Conservation (phyloP, 163 green algal species). For the Scenedesmus sp. region DNA sequence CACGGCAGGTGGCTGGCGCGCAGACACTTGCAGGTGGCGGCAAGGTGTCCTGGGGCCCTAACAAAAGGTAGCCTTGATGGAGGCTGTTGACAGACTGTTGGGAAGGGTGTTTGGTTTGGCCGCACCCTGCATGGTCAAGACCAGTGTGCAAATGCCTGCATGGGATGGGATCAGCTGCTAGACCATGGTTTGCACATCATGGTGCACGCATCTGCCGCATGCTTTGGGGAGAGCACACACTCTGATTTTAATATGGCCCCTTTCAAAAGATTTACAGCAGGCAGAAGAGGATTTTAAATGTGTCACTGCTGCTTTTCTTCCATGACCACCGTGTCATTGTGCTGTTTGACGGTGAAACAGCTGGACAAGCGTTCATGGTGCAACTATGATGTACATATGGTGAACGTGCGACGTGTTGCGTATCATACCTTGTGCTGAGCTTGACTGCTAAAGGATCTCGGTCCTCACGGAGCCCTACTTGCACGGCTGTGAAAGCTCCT, state of each 20-base stretch:
- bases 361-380: too few species aligned
- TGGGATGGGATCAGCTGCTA: neutral
- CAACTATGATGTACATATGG: too few species aligned
- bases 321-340: too few species aligned
- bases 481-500: neutral
- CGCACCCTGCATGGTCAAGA: too few species aligned
- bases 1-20: neutral
- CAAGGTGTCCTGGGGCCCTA: neutral
- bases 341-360: too few species aligned
- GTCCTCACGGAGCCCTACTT: too few species aligned
- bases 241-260: neutral
- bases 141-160: too few species aligned
- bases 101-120: neutral
- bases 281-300: too few species aligned
- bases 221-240: neutral
- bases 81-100: neutral
- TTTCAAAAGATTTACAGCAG: neutral
- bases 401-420: too few species aligned
- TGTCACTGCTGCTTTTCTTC: too few species aligned
- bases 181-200: neutral
- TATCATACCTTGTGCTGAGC: too few species aligned
- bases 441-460: too few species aligned
- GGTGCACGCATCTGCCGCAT: neutral
- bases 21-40: neutral
- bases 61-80: neutral